These are phyloP conservation scores for Eragrostis tef DNA, from an alignment of 202 grass and related monocot species.

Conservation along the genomic window DNA sequence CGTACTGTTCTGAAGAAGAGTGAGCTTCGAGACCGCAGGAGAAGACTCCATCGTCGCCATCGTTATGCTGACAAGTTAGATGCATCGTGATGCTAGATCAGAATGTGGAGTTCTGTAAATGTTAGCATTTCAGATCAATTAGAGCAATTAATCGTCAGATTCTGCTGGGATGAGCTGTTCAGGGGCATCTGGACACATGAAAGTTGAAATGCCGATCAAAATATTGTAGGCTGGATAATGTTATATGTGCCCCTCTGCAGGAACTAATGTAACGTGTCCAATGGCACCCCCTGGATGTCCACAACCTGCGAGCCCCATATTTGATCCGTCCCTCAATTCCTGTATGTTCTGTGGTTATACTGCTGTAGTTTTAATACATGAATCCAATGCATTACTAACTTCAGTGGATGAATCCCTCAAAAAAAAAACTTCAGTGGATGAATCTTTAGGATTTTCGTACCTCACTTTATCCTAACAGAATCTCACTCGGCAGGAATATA, in stretches of 20 bases:
- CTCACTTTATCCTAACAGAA: too few relatives aligned
- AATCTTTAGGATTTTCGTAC: too few relatives aligned
- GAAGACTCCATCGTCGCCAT: conserved; percentile 22
- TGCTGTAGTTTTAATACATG: too few relatives aligned
- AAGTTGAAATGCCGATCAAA: background rate
- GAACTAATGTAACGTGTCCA: too few relatives aligned
- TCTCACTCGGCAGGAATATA: too few relatives aligned
- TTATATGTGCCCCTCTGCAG: background rate
- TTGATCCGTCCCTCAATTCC: too few relatives aligned
- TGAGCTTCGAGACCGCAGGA: conserved; percentile 35
- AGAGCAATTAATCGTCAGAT: background rate
- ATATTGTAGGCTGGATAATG: background rate
- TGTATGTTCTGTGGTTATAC: too few relatives aligned
- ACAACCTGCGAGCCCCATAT: too few relatives aligned
- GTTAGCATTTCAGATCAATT: background rate
- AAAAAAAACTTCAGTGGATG: too few relatives aligned
- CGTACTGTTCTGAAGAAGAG: conserved; percentile 14
- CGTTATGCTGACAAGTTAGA: conserved; percentile 4
- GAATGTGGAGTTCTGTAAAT: background rate
- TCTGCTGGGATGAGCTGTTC: background rate
- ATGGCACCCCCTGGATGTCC: too few relatives aligned
- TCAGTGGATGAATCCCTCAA: too few relatives aligned
- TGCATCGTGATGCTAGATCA: conserved; percentile 15
- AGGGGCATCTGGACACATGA: background rate
- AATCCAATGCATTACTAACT: too few relatives aligned